Conservation (phyloP, 1,139 yeast species). For the Candida sanyaensis region DNA sequence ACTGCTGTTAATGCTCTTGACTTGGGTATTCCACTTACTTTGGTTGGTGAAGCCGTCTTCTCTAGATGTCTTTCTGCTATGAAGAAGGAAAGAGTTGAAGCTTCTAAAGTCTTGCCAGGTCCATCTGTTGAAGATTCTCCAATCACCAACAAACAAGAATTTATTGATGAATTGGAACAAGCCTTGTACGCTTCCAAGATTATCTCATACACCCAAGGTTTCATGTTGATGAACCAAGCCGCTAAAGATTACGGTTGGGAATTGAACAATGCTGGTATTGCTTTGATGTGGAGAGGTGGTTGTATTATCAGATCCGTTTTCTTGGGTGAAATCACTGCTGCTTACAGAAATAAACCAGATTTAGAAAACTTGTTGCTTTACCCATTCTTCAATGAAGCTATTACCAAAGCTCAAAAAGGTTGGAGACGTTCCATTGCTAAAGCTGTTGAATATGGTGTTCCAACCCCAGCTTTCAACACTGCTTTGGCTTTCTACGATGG, state of each 20-base stretch:
- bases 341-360: conserved; percentile 91
- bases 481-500: conserved; percentile 99
- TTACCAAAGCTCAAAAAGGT: conserved; percentile 89
- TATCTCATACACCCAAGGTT: conserved; percentile 98
- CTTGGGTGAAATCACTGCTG: conserved; percentile 95
- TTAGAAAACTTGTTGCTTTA: conserved; percentile 94
- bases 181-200: conserved; percentile 98
- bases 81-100: conserved; percentile 86
- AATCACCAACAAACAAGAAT: conserved; percentile 68
- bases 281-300: conserved; percentile 99
- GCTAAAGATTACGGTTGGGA: conserved; percentile 97
- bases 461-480: conserved; percentile 97
- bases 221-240: conserved; percentile 98
- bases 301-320: conserved; percentile 99
- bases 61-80: conserved; percentile 94
- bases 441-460: conserved; percentile 85
- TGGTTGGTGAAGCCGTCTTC: conserved; percentile 98
- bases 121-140: conserved; percentile 61
- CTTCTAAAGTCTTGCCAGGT: conserved; percentile 76
- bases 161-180: conserved; percentile 94
- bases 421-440: conserved; percentile 89
- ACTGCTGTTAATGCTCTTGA: conserved; percentile 98
- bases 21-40: conserved; percentile 97
- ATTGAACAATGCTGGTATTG: conserved; percentile 96
- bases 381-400: conserved; percentile 91